Percentiles rank a stretch among this genome's conserved stretches.
Conservation (phyloP, 208 protist species). For the Acanthamoeba lenticulata region DNA sequence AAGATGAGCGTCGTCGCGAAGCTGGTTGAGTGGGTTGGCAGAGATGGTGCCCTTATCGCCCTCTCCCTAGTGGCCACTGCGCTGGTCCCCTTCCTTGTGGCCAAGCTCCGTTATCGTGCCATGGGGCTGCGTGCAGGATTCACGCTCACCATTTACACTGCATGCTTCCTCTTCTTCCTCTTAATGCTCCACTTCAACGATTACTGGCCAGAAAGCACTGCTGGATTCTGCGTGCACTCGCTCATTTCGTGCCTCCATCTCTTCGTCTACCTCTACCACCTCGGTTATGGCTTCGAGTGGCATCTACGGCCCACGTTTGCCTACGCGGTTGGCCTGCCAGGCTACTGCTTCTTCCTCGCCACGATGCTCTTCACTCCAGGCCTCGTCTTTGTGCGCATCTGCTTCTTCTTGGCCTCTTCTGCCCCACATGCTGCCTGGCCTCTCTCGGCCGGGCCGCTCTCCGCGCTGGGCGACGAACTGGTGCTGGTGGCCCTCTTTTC, state of each 20-base stretch:
- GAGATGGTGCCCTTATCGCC: neutral
- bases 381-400: neutral
- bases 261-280: neutral
- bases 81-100: neutral
- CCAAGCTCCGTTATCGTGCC: neutral
- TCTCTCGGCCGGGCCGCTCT: neutral
- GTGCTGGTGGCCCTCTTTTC: conserved; percentile 23
- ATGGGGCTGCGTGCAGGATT: neutral
- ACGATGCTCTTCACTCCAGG: neutral
- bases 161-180: conserved; percentile 27
- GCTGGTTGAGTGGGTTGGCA: neutral
- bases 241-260: neutral
- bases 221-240: neutral
- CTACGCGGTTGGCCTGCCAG: neutral
- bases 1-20: too few species aligned
- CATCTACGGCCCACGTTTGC: neutral
- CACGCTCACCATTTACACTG: conserved; percentile 9
- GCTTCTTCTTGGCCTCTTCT: neutral
- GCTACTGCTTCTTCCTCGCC: conserved; percentile 58
- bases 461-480: neutral
- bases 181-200: neutral
- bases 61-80: neutral
- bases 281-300: neutral
- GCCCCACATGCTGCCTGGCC: neutral
- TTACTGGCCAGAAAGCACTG: neutral